phyloP scores from a whole-genome alignment of 1,284 basidiomycete species.

The Ganoderma leucocontextum region DNA sequence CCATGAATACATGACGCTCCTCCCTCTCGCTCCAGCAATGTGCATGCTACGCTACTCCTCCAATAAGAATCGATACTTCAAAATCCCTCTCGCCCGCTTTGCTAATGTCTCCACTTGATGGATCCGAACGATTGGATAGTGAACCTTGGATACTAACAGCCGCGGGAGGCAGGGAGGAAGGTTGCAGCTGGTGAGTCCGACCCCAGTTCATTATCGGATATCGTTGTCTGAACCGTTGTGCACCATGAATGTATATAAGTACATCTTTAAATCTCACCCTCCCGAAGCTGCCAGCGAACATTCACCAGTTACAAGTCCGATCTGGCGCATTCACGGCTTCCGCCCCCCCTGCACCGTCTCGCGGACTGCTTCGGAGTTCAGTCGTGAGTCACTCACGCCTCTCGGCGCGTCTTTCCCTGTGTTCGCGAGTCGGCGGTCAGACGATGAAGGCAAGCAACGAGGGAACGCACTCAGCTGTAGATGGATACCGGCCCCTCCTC shows the following conservation, averaged over 20 bases:
- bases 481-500: conserved; percentile 38
- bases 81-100: no score
- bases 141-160: no score
- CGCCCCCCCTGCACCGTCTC: conserved; percentile 33
- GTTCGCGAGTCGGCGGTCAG: background rate
- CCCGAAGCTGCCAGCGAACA: background rate
- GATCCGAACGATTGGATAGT: no score
- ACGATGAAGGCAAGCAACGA: background rate
- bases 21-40: no score
- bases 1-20: no score
- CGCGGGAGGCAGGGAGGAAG: no score
- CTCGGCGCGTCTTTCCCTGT: conserved; percentile 20
- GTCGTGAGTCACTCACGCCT: conserved; percentile 22
- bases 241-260: background rate
- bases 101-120: no score
- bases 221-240: no score
- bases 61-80: no score
- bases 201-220: background rate
- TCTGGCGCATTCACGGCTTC: conserved; percentile 27
- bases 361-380: conserved; percentile 31
- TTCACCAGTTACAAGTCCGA: background rate
- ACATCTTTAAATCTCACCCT: background rate
- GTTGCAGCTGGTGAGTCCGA: no score
- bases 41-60: no score
- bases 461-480: conserved; percentile 40